Percentiles rank a stretch among this genome's conserved stretches.
These are phyloP conservation scores for Cladosporium sp. DNA, from an alignment of 2,329 filamentous ascomycete species.

Conservation along the genomic window DNA sequence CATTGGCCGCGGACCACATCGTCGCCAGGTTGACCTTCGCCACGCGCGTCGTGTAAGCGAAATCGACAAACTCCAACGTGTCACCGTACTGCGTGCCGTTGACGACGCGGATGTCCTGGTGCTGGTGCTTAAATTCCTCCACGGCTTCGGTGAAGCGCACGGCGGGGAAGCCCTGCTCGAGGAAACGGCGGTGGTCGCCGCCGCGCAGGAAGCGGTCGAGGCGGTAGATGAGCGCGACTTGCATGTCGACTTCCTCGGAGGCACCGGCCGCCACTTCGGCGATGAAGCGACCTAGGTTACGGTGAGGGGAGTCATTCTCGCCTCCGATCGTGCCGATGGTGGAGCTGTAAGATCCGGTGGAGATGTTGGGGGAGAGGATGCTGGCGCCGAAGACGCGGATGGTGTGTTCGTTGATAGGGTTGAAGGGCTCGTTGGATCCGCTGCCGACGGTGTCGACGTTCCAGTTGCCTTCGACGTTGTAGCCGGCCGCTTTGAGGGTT, in stretches of 20 bases:
- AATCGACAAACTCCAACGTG: conserved; percentile 54
- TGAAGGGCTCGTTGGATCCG: conserved; percentile 36
- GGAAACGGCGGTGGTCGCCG: conserved; percentile 54
- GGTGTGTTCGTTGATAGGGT: conserved; percentile 37
- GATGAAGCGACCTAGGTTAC: conserved; percentile 53
- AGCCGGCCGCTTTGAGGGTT: conserved; percentile 48
- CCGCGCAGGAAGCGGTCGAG: conserved; percentile 54
- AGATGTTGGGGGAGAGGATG: conserved; percentile 45
- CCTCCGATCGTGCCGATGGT: conserved; percentile 43
- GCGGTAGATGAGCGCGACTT: conserved; percentile 53
- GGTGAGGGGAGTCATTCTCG: conserved; percentile 53
- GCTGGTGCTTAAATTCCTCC: conserved; percentile 56
- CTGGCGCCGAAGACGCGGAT: conserved; percentile 49
- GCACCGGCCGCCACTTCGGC: conserved; percentile 52
- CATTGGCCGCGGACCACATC: conserved; percentile 51
- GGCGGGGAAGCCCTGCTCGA: conserved; percentile 52
- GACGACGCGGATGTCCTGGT: conserved; percentile 50
- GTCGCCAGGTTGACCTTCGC: conserved; percentile 53
- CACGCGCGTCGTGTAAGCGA: conserved; percentile 51
- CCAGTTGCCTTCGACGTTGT: conserved; percentile 55
- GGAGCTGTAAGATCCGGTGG: conserved; percentile 34
- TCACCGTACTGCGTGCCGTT: conserved; percentile 54
- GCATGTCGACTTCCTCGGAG: conserved; percentile 51
- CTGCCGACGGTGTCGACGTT: conserved; percentile 57
- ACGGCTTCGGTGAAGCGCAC: conserved; percentile 56